These are phyloP conservation scores for Pyrenophora graminea DNA, from an alignment of 2,329 filamentous ascomycete genomes.

Conservation along the genomic window DNA sequence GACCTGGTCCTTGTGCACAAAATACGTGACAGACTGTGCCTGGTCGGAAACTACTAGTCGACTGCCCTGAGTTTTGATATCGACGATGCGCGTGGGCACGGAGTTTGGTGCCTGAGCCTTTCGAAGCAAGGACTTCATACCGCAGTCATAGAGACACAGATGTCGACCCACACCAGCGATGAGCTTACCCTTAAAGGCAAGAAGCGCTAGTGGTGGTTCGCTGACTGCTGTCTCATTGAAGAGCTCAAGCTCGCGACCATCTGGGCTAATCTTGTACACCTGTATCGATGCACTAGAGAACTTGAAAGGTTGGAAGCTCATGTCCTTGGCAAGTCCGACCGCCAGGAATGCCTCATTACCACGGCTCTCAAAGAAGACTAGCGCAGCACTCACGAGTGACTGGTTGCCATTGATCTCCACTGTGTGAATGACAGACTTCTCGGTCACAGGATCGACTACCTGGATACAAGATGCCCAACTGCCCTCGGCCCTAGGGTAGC, in stretches of 20 bases:
- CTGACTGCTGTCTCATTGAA: conserved; percentile 96
- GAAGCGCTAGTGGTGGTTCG: conserved; percentile 83
- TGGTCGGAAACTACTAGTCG: conserved; percentile 92
- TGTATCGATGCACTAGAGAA: conserved; percentile 84
- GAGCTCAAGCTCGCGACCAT: conserved; percentile 87
- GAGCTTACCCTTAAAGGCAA: conserved; percentile 90
- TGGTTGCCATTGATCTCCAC: conserved; percentile 88
- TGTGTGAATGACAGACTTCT: conserved; percentile 72
- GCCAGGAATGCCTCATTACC: conserved; percentile 91
- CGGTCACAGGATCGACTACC: conserved; percentile 77
- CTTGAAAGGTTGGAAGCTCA: conserved; percentile 72
- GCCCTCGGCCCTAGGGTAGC: conserved; percentile 78
- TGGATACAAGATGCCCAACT: conserved; percentile 97
- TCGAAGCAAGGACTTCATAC: conserved; percentile 87
- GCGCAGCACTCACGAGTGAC: conserved; percentile 82
- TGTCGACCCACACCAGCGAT: conserved; percentile 83
- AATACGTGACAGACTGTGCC: conserved; percentile 86
- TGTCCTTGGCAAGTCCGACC: conserved; percentile 90
- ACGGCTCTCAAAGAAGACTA: conserved; percentile 78
- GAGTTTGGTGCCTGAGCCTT: conserved; percentile 80
- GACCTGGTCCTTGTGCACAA: conserved; percentile 79
- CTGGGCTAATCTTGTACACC: conserved; percentile 85
- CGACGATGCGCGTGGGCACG: conserved; percentile 80
- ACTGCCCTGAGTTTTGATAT: conserved; percentile 85
- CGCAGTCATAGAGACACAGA: conserved; percentile 87